Percentiles rank a stretch among this genome's conserved stretches.
Evolutionary conservation across 1,284 basidiomycete species (phyloP).

Genomic region (Amylostereum areolatum): DNA sequence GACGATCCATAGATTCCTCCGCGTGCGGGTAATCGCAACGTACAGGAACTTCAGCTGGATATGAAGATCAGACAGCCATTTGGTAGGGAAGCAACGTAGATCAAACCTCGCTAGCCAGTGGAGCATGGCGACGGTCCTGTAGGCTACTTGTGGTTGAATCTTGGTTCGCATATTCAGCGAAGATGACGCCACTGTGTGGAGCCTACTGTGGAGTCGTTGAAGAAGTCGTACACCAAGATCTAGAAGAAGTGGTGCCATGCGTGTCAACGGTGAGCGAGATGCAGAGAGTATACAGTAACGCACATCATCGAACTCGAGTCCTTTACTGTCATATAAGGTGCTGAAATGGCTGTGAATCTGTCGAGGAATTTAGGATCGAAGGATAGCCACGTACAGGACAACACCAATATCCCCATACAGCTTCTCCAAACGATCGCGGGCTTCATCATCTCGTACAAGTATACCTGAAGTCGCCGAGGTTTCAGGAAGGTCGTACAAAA

Average conservation of each 20-base stretch:
- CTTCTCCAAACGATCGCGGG: not conserved
- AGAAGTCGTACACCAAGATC: conserved; percentile 2
- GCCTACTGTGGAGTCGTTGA: not conserved
- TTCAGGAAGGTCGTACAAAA: too few species aligned
- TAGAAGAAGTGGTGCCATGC: not conserved
- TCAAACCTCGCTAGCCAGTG: not conserved
- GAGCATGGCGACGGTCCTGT: not conserved
- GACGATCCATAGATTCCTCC: conserved; percentile 1
- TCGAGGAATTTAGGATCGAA: not conserved
- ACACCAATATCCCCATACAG: not conserved
- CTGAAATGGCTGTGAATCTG: not conserved
- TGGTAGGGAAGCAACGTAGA: not conserved
- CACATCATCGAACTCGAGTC: not conserved
- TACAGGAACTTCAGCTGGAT: conserved; percentile 2
- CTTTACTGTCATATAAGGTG: not conserved
- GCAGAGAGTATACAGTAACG: not conserved
- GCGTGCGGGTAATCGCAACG: conserved; percentile 3
- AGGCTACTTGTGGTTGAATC: not conserved
- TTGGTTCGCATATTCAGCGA: not conserved
- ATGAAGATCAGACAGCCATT: not conserved
- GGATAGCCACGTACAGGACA: not conserved
- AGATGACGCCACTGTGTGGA: not conserved
- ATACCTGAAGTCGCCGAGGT: not conserved
- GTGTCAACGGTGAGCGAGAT: not conserved
- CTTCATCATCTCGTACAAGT: not conserved